Evolutionary conservation across 768 basidiomycete genomes (phyloP).

Genomic region (Kwoniella mangroviensis): DNA sequence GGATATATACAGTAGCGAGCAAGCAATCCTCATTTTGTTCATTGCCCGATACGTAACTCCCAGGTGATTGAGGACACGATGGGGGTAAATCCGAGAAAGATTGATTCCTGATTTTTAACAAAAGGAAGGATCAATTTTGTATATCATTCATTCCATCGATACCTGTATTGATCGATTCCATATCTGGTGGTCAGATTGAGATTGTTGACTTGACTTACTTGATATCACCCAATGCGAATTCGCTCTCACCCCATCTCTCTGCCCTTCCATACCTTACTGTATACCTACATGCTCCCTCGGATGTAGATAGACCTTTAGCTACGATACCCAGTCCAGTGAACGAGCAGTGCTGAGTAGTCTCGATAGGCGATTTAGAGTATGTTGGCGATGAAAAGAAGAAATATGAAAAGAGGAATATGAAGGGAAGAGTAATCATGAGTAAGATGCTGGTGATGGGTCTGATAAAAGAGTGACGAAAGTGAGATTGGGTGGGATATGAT

Average conservation of each 20-base stretch:
- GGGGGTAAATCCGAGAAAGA: constrained; percentile 64
- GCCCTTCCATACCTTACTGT: constrained; percentile 35
- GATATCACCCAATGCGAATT: background rate
- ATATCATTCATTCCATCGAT: too few species aligned
- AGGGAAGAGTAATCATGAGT: background rate
- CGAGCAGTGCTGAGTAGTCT: background rate
- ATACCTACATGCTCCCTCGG: constrained; percentile 37
- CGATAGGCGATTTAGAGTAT: background rate
- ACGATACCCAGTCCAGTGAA: background rate
- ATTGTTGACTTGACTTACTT: too few species aligned
- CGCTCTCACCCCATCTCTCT: constrained; percentile 30
- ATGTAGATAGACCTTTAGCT: constrained; percentile 2
- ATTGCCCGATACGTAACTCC: constrained; percentile 56
- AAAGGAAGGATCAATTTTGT: too few species aligned
- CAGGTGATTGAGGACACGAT: constrained; percentile 70
- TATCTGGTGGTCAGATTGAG: too few species aligned
- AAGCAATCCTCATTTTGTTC: constrained; percentile 76
- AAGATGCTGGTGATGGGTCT: background rate
- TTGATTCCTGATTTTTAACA: constrained; percentile 13
- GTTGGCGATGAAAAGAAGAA: background rate
- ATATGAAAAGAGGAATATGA: background rate
- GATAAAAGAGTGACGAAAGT: background rate
- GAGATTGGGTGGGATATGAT: background rate
- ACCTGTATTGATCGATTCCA: too few species aligned
- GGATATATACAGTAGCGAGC: constrained; percentile 75